phyloP scores from a whole-genome alignment of 2,329 filamentous ascomycete species.

The Paecilomyces formosus region DNA sequence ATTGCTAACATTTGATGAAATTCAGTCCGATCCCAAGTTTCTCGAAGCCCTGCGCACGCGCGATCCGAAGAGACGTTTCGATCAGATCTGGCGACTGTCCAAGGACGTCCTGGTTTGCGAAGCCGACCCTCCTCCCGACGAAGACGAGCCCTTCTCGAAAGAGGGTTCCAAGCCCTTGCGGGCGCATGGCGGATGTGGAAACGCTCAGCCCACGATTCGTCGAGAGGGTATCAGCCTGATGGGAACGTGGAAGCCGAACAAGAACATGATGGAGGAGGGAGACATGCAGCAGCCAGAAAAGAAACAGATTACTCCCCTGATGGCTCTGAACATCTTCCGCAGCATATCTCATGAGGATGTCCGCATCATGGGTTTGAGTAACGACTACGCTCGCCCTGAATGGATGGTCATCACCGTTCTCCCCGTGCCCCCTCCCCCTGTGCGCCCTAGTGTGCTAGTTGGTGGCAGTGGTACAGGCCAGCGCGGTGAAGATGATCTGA shows the following conservation, averaged over 20 bases:
- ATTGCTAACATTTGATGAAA: constrained; percentile 36
- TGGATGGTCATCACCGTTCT: constrained; percentile 98
- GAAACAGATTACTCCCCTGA: constrained; percentile 71
- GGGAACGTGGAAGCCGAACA: constrained; percentile 63
- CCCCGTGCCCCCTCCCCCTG: constrained; percentile 89
- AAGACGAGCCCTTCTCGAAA: constrained; percentile 62
- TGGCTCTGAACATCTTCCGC: constrained; percentile 79
- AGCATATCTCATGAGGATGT: constrained; percentile 77
- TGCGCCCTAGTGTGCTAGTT: constrained; percentile 94
- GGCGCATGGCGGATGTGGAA: constrained; percentile 86
- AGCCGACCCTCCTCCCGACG: constrained; percentile 61
- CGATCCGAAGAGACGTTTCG: constrained; percentile 91
- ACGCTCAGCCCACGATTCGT: constrained; percentile 78
- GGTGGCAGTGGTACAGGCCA: constrained; percentile 88
- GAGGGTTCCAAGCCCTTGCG: constrained; percentile 47
- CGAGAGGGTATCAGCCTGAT: constrained; percentile 79
- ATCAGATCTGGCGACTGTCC: constrained; percentile 83
- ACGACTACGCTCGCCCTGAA: constrained; percentile 90
- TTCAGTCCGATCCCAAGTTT: constrained; percentile 77
- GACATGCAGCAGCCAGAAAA: constrained; percentile 66
- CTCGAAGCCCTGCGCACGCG: constrained; percentile 71
- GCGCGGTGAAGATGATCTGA: constrained; percentile 97
- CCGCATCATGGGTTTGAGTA: constrained; percentile 80
- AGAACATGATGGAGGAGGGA: constrained; percentile 62
- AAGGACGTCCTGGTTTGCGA: constrained; percentile 83